Evolutionary conservation across 2,329 filamentous ascomycete species (phyloP), one percentile per base, ranked within the genome.

Genomic region (Ascochyta lentis): DNA sequence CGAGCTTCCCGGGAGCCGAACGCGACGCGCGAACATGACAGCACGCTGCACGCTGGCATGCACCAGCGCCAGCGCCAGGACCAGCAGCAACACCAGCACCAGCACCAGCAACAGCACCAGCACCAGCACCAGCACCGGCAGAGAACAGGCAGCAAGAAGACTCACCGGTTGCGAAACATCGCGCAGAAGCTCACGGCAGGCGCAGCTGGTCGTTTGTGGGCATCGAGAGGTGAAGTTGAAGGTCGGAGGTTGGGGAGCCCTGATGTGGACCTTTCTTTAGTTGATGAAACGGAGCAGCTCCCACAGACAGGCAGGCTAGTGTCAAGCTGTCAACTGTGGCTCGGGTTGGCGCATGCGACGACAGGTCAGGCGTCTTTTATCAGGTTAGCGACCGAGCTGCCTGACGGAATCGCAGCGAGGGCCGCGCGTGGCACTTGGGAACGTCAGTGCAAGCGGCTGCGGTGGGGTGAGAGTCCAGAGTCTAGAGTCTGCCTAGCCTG

Each of bases 91-190:
- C 40, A 40, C 29, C 49, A 74, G 12, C 12, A 31, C 10, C 29
- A 31, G 29, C 29, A 31, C 2, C 29, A 31, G 3, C 29, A 13
- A 2, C 29, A 31, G 3, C 29, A 31, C 1, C 39, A 46, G 49
- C 46, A 16, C 16, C 16, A 16, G 16, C 16, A 16, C 16, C 16
- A 16, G 16, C 39, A 40, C n/a, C 29, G 40, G 52, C 43, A 6
- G 24, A 26, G 24, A 8, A 6, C 10, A 10, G 46, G 54, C 56
- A 35, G 35, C 41, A 41, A 29, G 42, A 38, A 31, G 49, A 74
- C 77, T 54, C 72, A 80, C 78, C 78, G 72, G 66, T 80, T 79
- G 64, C 77, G 77, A 75, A 80, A 80, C 78, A 80, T 80, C 65
- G 70, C 72, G 63, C 55, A 53, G 63, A 57, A 64, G 67, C 63